A percentile compares a stretch with the other conserved stretches of the same genome.
These are phyloP conservation scores for Syzygium syzygioides DNA, from an alignment of 441 rosid genomes.

Conservation along the genomic window DNA sequence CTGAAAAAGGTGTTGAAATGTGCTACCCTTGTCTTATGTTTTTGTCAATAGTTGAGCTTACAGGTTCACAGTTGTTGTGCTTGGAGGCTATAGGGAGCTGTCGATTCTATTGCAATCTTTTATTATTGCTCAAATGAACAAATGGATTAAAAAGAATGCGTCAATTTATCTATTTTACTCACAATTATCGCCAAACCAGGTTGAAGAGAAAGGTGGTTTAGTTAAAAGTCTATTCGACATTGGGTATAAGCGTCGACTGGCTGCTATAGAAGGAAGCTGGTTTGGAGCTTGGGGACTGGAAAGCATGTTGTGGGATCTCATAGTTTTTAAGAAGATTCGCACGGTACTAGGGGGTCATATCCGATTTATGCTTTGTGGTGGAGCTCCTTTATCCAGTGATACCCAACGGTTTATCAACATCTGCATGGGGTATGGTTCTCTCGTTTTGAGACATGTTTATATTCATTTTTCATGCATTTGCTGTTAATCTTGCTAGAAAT, in stretches of 20 bases:
- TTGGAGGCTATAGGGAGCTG: not conserved
- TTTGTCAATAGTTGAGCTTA: not conserved
- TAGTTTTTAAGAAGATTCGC: constrained; percentile 59
- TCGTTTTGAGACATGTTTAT: not conserved
- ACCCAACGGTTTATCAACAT: constrained; percentile 89
- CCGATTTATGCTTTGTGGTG: constrained; percentile 76
- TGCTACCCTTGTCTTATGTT: not conserved
- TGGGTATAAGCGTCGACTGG: constrained; percentile 61
- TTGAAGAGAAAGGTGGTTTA: constrained; percentile 74
- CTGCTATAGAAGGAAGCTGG: constrained; percentile 91
- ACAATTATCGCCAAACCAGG: constrained; percentile 30
- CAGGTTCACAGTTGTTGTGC: not conserved
- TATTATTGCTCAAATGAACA: not conserved
- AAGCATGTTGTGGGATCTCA: constrained; percentile 60
- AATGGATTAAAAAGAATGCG: not conserved
- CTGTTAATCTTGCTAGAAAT: not conserved
- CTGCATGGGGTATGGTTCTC: constrained; percentile 75
- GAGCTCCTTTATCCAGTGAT: constrained; percentile 90
- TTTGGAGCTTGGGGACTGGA: constrained; percentile 95
- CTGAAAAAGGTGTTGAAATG: constrained; percentile 49
- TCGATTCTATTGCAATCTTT: not conserved
- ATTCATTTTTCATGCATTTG: not conserved
- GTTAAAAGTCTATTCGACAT: constrained; percentile 60
- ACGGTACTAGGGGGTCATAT: constrained; percentile 77
- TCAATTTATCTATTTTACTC: not conserved